These are phyloP conservation scores for Aspergillus piperis DNA, from an alignment of 2,329 filamentous ascomycete species.

Conservation along the genomic window DNA sequence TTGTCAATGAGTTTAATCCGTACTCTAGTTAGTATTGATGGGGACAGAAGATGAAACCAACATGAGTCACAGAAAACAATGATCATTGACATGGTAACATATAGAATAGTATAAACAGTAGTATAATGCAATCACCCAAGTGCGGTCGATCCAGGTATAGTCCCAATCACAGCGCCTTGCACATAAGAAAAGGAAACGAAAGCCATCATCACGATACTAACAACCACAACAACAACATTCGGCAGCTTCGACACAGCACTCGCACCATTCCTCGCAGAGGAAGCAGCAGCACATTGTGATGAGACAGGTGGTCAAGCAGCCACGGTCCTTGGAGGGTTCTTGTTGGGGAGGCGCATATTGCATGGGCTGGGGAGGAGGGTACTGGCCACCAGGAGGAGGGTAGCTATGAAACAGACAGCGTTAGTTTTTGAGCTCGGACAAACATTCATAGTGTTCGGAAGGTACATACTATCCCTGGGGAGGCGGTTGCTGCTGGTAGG, in stretches of 20 bases:
- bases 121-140: neutral
- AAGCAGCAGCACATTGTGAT: constrained; percentile 26
- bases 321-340: constrained; percentile 20
- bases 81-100: neutral
- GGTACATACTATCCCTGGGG: constrained; percentile 8
- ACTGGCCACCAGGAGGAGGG: constrained; percentile 15
- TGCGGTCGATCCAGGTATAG: neutral
- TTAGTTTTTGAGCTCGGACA: neutral
- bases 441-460: neutral
- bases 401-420: constrained; percentile 7
- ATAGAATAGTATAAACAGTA: neutral
- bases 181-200: neutral
- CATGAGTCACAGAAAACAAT: neutral
- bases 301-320: constrained; percentile 22
- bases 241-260: constrained; percentile 22
- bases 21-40: constrained; percentile 3
- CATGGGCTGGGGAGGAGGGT: constrained; percentile 17
- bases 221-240: constrained; percentile 24
- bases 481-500: constrained; percentile 5
- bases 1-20: constrained; percentile 21
- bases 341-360: constrained; percentile 21
- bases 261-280: constrained; percentile 24
- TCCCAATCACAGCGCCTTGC: neutral
- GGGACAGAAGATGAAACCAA: no score
- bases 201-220: neutral